Conservation (phyloP, 768 basidiomycete species). For the Suillus tomentosus region DNA sequence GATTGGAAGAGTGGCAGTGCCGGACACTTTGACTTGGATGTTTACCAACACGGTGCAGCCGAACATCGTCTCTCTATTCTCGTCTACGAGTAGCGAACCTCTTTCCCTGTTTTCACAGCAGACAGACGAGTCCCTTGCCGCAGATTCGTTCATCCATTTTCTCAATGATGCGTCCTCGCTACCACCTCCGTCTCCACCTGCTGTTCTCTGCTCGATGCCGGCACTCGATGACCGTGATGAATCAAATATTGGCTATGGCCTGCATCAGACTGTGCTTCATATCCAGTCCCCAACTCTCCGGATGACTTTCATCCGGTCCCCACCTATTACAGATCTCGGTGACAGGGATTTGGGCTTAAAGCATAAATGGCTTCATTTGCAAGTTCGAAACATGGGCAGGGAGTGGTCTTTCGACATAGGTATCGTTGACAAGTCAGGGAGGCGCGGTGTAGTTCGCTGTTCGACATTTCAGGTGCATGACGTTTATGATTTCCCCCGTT, state of each 20-base stretch:
- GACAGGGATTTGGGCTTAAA: slow-evolving; percentile 53
- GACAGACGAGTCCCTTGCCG: slow-evolving; percentile 50
- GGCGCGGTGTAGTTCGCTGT: slow-evolving; percentile 61
- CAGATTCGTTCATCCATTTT: slow-evolving; percentile 67
- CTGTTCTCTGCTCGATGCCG: slow-evolving; percentile 46
- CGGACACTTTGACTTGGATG: slow-evolving; percentile 39
- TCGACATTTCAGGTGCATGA: slow-evolving; percentile 78
- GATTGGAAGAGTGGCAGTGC: not conserved
- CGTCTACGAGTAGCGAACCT: slow-evolving; percentile 67
- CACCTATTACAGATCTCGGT: slow-evolving; percentile 34
- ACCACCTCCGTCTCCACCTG: slow-evolving; percentile 49
- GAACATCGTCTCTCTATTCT: slow-evolving; percentile 68
- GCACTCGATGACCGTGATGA: slow-evolving; percentile 31
- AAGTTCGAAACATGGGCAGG: slow-evolving; percentile 65
- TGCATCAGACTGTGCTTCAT: slow-evolving; percentile 74
- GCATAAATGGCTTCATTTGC: slow-evolving; percentile 75
- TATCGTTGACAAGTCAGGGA: slow-evolving; percentile 61
- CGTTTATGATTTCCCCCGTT: not conserved
- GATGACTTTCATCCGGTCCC: slow-evolving; percentile 69
- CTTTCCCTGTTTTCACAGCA: slow-evolving; percentile 54
- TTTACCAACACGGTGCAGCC: slow-evolving; percentile 63
- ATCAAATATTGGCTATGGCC: slow-evolving; percentile 36
- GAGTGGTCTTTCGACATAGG: slow-evolving; percentile 81
- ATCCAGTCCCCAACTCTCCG: slow-evolving; percentile 75
- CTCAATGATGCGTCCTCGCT: slow-evolving; percentile 58